These are phyloP conservation scores for Diplodia intermedia DNA, from an alignment of 2,329 filamentous ascomycete genomes.

Conservation along the genomic window DNA sequence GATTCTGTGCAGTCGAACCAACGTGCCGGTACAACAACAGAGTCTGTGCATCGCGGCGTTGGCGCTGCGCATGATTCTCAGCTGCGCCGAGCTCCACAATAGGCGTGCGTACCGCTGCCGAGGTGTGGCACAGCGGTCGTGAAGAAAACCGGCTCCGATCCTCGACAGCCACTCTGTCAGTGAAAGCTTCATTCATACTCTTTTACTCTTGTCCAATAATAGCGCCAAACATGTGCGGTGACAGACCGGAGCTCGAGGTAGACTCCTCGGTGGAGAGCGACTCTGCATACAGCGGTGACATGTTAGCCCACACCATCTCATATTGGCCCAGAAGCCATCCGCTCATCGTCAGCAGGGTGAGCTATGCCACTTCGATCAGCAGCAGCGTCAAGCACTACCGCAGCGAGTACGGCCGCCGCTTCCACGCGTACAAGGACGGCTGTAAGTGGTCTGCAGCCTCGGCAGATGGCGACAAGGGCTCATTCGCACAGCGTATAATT, in stretches of 20 bases:
- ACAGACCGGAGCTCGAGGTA: neutral
- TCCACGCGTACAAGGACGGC: conserved; percentile 47
- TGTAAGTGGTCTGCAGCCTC: neutral
- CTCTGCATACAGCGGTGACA: conserved; percentile 2
- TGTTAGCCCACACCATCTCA: neutral
- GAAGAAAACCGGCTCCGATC: neutral
- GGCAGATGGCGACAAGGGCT: neutral
- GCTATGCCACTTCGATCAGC: conserved; percentile 36
- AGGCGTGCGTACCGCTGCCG: neutral
- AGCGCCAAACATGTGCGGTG: neutral
- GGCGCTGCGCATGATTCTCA: neutral
- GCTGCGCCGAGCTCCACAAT: neutral
- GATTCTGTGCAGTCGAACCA: neutral
- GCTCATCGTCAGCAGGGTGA: conserved; percentile 7
- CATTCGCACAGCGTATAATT: conserved; percentile 36
- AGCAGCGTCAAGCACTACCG: conserved; percentile 35
- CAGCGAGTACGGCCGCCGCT: conserved; percentile 44
- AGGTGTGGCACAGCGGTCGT: neutral
- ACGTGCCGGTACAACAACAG: neutral
- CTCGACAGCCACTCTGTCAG: neutral
- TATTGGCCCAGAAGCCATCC: neutral
- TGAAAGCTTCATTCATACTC: neutral
- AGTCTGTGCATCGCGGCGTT: conserved; percentile 1
- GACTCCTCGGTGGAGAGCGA: neutral
- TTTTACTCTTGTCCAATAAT: neutral